These are phyloP conservation scores for Populus tomentosa DNA, from an alignment of 441 rosid species.

Conservation along the genomic window DNA sequence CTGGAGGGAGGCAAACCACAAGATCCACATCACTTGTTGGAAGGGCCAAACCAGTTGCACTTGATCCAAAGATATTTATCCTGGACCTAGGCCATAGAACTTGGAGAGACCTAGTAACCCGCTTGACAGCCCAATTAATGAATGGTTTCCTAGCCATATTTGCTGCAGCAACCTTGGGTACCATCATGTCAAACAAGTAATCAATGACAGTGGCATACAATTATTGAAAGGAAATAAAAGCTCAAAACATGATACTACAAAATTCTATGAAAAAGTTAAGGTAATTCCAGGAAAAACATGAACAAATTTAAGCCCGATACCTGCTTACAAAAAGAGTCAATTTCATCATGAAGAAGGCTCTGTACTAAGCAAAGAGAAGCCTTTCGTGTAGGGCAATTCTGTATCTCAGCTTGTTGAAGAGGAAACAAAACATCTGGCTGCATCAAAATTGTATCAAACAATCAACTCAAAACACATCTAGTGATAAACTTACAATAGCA, in stretches of 20 bases:
- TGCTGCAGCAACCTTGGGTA: conserved; percentile 71
- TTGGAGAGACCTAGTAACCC: conserved; percentile 94
- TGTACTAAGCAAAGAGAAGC: conserved; percentile 69
- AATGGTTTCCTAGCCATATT: conserved; percentile 83
- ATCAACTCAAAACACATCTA: conserved; percentile 17
- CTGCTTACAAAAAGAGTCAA: conserved; percentile 89
- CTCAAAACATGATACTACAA: conserved; percentile 11
- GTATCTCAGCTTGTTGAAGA: conserved; percentile 67
- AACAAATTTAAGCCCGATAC: conserved; percentile 30
- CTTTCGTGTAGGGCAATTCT: conserved; percentile 52
- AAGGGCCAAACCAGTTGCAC: conserved; percentile 93
- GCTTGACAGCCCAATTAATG: conserved; percentile 94
- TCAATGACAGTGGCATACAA: conserved; percentile 12
- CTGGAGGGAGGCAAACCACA: conserved; percentile 98
- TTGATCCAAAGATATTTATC: conserved; percentile 88
- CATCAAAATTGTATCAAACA: conserved; percentile 26
- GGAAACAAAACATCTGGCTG: conserved; percentile 95
- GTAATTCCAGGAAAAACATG: conserved; percentile 7
- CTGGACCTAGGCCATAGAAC: conserved; percentile 98
- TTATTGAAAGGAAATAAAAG: background rate
- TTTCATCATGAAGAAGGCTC: conserved; percentile 72
- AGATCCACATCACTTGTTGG: conserved; percentile 99
- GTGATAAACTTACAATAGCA: conserved; percentile 14
- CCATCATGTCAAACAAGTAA: conserved; percentile 20
- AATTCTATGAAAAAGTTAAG: background rate